Percentiles rank a stretch among this genome's conserved stretches.
phyloP scores from a whole-genome alignment of 257 asterid species.

The Jacaranda copaia region DNA sequence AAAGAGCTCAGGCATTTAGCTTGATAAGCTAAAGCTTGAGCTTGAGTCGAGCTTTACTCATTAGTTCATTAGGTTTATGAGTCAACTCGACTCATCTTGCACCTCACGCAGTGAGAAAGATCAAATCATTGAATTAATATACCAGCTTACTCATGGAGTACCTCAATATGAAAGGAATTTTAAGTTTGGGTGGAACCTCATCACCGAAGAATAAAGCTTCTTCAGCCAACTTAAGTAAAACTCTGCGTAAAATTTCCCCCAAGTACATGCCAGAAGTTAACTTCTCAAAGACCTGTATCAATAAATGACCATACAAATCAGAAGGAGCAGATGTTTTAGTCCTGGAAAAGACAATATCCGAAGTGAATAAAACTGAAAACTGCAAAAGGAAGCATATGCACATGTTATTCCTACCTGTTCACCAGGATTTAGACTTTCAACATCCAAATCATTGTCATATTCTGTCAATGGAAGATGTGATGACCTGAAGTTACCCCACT shows the following conservation, averaged over 20 bases:
- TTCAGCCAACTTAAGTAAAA: conserved; percentile 74
- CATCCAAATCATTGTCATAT: conserved; percentile 71
- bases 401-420: conserved; percentile 67
- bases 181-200: conserved; percentile 82
- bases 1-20: too few species aligned
- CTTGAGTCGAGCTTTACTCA: too few species aligned
- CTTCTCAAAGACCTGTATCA: conserved; percentile 83
- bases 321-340: background rate
- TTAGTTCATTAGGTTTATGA: too few species aligned
- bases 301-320: conserved; percentile 5
- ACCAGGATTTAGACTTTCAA: conserved; percentile 83
- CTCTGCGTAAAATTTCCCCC: conserved; percentile 85
- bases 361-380: background rate
- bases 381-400: conserved; percentile 9
- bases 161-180: conserved; percentile 68
- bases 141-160: conserved; percentile 32
- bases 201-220: conserved; percentile 86
- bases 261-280: conserved; percentile 90
- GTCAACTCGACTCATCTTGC: too few species aligned
- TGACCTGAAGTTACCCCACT: conserved; percentile 95
- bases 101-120: background rate
- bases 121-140: background rate
- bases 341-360: too few species aligned
- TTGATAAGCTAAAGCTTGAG: too few species aligned
- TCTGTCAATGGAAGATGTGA: conserved; percentile 90